Percentiles rank a stretch among this genome's conserved stretches.
phyloP scores from a whole-genome alignment of 2,329 filamentous ascomycete species.

The Trichophyton rubrum region DNA sequence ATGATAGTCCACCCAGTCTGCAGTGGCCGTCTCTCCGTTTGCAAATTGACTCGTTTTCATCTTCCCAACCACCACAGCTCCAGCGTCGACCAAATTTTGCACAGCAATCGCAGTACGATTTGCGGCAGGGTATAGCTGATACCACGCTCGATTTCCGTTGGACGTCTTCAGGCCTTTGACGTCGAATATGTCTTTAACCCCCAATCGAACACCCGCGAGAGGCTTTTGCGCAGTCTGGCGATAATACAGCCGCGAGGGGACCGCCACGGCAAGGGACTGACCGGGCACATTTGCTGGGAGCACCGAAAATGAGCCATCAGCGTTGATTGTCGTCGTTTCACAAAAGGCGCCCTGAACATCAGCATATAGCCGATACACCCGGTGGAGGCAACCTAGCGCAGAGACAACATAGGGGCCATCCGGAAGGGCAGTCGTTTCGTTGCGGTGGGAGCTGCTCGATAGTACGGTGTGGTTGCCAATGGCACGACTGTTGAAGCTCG shows the following conservation, averaged over 20 bases:
- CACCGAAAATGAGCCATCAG: too few species aligned
- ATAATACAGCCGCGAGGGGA: conserved; percentile 51
- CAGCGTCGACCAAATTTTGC: conserved; percentile 39
- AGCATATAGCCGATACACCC: too few species aligned
- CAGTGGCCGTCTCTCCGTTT: conserved; percentile 19
- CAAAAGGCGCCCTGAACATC: too few species aligned
- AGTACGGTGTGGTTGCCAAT: too few species aligned
- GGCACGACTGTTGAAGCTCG: too few species aligned
- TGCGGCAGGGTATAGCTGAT: conserved; percentile 37
- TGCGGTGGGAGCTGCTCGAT: too few species aligned
- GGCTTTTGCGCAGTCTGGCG: conserved; percentile 42
- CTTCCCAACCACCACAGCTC: conserved; percentile 40
- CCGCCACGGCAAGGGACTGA: conserved; percentile 32
- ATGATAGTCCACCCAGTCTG: conserved; percentile 25
- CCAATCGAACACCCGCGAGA: conserved; percentile 48
- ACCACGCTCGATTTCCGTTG: conserved; percentile 43
- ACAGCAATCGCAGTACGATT: conserved; percentile 39
- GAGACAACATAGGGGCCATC: too few species aligned
- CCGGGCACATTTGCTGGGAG: too few species aligned
- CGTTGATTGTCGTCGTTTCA: too few species aligned
- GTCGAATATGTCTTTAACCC: conserved; percentile 52
- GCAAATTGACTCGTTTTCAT: conserved; percentile 26
- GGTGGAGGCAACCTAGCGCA: too few species aligned
- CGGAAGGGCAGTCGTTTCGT: too few species aligned
- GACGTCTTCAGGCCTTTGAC: conserved; percentile 44